Conservation (phyloP, 108 stramenopile species). For the Nannochloropsis oceanica region DNA sequence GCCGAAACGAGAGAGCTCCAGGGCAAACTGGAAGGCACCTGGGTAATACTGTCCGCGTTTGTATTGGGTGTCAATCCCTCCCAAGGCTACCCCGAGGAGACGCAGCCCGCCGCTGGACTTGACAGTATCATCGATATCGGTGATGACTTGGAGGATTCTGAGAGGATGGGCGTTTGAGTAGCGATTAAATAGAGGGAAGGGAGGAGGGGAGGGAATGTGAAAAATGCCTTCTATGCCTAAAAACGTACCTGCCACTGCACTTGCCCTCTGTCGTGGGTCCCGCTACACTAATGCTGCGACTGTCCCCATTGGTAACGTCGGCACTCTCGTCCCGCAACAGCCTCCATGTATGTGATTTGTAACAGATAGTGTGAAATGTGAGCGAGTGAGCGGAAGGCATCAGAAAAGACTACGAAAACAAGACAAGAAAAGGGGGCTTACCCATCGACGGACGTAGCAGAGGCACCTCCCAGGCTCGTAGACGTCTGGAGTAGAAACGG, state of each 20-base stretch:
- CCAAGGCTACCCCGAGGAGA: constrained; percentile 63
- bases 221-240: not conserved
- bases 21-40: constrained; percentile 78
- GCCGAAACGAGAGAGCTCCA: constrained; percentile 56
- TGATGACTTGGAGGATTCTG: constrained; percentile 30
- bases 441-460: too few species aligned
- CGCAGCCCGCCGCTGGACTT: constrained; percentile 73
- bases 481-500: too few species aligned
- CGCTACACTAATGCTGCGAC: too few species aligned
- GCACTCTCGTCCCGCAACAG: too few species aligned
- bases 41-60: constrained; percentile 78
- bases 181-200: not conserved
- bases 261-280: too few species aligned
- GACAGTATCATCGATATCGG: constrained; percentile 83
- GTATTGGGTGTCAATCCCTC: constrained; percentile 77
- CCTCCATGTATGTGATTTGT: too few species aligned
- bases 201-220: not conserved
- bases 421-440: too few species aligned
- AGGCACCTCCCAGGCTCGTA: too few species aligned
- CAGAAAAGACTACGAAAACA: too few species aligned
- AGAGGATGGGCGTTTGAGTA: not conserved
- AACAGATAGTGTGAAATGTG: too few species aligned
- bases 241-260: not conserved
- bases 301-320: too few species aligned
- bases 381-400: too few species aligned